phyloP scores from a whole-genome alignment of 2,329 filamentous ascomycete species.

The Kalaharituber pfeilii region DNA sequence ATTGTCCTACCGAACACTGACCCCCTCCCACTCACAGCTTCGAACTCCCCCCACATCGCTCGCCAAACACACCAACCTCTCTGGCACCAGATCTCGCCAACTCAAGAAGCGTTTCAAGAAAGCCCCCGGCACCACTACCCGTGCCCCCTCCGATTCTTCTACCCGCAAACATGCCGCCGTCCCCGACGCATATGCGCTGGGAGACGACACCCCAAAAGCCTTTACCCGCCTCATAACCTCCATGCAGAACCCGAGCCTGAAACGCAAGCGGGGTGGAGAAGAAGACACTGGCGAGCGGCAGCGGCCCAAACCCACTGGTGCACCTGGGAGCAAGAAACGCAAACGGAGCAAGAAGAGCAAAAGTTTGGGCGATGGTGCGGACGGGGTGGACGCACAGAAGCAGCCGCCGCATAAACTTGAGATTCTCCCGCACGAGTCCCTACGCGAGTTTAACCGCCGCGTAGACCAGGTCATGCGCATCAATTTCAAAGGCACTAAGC shows the following conservation, averaged over 20 bases:
- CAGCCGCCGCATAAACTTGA: too few relatives aligned
- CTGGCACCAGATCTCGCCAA: constrained; percentile 9
- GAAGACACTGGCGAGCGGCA: constrained; percentile 51
- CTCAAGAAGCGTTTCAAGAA: constrained; percentile 6
- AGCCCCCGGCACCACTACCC: background rate
- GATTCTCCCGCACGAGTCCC: constrained; percentile 66
- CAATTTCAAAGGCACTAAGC: constrained; percentile 29
- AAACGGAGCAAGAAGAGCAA: constrained; percentile 24
- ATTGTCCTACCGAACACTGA: background rate
- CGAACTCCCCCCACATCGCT: constrained; percentile 14
- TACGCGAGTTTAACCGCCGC: constrained; percentile 63
- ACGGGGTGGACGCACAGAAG: constrained; percentile 13
- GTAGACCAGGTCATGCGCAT: constrained; percentile 76
- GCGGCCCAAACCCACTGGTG: constrained; percentile 17
- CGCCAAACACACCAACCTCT: constrained; percentile 13
- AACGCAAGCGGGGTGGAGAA: constrained; percentile 40
- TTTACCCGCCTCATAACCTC: constrained; percentile 72
- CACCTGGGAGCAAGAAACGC: background rate
- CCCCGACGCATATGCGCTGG: constrained; percentile 32
- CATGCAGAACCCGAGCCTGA: too few relatives aligned
- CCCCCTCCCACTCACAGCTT: constrained; percentile 9
- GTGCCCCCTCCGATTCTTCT: too few relatives aligned
- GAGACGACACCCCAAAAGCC: constrained; percentile 71
- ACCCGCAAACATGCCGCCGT: constrained; percentile 32
- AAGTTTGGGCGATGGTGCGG: constrained; percentile 33